These are phyloP conservation scores for Alternaria gansuensis DNA, from an alignment of 2,329 filamentous ascomycete genomes.

Conservation along the genomic window DNA sequence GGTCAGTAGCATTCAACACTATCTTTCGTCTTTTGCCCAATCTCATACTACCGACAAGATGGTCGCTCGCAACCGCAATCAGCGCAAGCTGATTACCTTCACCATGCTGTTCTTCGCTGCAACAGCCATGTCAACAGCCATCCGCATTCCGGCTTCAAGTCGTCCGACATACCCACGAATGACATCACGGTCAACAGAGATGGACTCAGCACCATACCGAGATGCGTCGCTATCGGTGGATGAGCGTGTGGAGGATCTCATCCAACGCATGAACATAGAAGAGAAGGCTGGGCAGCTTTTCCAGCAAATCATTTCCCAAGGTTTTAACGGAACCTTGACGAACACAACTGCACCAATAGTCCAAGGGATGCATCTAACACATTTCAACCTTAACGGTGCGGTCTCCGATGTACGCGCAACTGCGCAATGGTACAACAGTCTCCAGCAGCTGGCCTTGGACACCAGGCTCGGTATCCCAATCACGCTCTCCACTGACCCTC, in stretches of 20 bases:
- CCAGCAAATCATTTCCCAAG: slow-evolving; percentile 51
- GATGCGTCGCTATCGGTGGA: slow-evolving; percentile 55
- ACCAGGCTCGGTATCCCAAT: slow-evolving; percentile 61
- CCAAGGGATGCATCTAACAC: slow-evolving; percentile 53
- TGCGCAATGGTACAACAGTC: slow-evolving; percentile 55
- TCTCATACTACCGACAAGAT: slow-evolving; percentile 18
- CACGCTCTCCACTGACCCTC: slow-evolving; percentile 60
- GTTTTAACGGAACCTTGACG: slow-evolving; percentile 46
- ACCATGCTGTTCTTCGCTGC: slow-evolving; percentile 27
- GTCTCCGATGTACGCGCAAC: slow-evolving; percentile 52
- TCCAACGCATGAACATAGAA: slow-evolving; percentile 57
- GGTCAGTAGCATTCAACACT: slow-evolving; percentile 1
- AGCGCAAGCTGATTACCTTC: slow-evolving; percentile 25
- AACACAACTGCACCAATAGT: slow-evolving; percentile 49
- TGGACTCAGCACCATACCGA: slow-evolving; percentile 43
- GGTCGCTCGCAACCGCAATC: slow-evolving; percentile 20
- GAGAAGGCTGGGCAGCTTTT: slow-evolving; percentile 62
- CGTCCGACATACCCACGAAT: slow-evolving; percentile 11
- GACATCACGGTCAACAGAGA: slow-evolving; percentile 16
- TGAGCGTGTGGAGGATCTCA: slow-evolving; percentile 59
- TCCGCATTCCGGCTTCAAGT: slow-evolving; percentile 17
- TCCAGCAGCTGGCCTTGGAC: slow-evolving; percentile 57
- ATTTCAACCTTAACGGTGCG: slow-evolving; percentile 60
- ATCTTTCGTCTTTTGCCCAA: neutral
- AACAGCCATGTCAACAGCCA: slow-evolving; percentile 25